These are phyloP conservation scores for Entomortierella chlamydospora DNA, from an alignment of 192 early-diverging fungal genomes.

Conservation along the genomic window DNA sequence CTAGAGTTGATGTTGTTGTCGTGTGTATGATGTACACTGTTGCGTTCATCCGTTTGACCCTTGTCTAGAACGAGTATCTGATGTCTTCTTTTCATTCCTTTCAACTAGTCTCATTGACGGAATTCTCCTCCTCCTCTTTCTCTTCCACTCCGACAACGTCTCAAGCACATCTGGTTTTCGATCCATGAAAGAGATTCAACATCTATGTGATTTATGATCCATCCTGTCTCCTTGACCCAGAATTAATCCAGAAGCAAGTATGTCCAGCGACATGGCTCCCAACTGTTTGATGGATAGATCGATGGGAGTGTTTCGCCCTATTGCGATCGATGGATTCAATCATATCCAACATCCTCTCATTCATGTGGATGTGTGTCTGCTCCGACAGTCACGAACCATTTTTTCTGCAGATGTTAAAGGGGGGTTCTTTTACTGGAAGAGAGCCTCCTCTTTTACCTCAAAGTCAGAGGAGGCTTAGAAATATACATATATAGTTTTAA, in stretches of 20 bases:
- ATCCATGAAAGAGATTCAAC: background rate
- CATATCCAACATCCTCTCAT: conserved; percentile 1
- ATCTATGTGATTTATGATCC: no score
- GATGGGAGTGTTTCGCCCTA: background rate
- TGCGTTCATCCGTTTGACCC: no score
- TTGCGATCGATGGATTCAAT: conserved; percentile 14
- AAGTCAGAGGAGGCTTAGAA: conserved; percentile 20
- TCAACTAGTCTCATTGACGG: background rate
- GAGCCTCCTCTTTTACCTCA: background rate
- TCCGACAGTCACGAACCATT: conserved; percentile 42
- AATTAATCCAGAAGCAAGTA: background rate
- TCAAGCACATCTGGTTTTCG: no score
- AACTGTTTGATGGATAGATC: conserved; percentile 18
- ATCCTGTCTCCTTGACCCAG: background rate
- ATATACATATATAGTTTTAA: no score
- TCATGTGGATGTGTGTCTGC: background rate
- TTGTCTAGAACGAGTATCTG: no score
- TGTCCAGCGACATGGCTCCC: background rate
- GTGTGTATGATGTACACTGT: no score
- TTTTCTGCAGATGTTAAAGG: conserved; percentile 42
- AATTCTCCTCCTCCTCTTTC: background rate
- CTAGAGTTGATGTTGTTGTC: no score
- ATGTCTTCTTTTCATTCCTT: no score
- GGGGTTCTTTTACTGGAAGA: conserved; percentile 4
- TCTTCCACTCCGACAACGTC: background rate